Percentiles rank a stretch among this genome's conserved stretches.
Evolutionary conservation across 1,284 basidiomycete genomes (phyloP).

Genomic region (Anthracocystis walkeri): DNA sequence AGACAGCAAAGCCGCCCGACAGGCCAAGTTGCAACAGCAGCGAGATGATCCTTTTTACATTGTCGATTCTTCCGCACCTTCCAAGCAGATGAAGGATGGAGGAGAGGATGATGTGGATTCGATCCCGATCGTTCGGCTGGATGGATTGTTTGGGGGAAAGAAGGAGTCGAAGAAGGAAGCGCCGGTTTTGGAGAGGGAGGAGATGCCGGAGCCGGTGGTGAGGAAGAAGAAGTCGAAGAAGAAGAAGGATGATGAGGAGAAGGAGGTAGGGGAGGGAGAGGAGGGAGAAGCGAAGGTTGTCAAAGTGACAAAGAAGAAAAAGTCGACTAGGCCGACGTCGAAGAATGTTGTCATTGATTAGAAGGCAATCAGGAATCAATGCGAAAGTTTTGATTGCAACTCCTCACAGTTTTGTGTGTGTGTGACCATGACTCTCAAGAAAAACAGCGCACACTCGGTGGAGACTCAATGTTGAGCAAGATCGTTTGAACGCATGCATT

Average conservation of each 20-base stretch:
- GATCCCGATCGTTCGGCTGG: constrained; percentile 63
- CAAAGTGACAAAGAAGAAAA: constrained; percentile 39
- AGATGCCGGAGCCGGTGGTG: constrained; percentile 34
- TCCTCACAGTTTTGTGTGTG: no score
- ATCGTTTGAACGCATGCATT: not conserved
- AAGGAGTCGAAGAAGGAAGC: constrained; percentile 1
- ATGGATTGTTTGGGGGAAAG: constrained; percentile 5
- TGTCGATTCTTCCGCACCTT: constrained; percentile 14
- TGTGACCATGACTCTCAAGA: no score
- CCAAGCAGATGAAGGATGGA: not conserved
- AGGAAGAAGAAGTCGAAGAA: constrained; percentile 23
- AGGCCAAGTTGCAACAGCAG: constrained; percentile 17
- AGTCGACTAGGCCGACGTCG: constrained; percentile 2
- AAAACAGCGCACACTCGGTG: no score
- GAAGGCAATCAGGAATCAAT: not conserved
- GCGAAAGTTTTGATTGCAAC: no score
- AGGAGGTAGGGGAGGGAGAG: no score
- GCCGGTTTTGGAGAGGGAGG: constrained; percentile 44
- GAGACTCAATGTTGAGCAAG: no score
- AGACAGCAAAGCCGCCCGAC: constrained; percentile 6
- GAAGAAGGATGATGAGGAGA: not conserved
- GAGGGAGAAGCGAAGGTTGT: constrained; percentile 19
- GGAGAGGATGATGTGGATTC: constrained; percentile 51
- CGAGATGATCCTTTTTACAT: constrained; percentile 54
- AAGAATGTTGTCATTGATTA: constrained; percentile 24